phyloP scores from a whole-genome alignment of 768 basidiomycete species.

The Kwoniella mangroviensis region DNA sequence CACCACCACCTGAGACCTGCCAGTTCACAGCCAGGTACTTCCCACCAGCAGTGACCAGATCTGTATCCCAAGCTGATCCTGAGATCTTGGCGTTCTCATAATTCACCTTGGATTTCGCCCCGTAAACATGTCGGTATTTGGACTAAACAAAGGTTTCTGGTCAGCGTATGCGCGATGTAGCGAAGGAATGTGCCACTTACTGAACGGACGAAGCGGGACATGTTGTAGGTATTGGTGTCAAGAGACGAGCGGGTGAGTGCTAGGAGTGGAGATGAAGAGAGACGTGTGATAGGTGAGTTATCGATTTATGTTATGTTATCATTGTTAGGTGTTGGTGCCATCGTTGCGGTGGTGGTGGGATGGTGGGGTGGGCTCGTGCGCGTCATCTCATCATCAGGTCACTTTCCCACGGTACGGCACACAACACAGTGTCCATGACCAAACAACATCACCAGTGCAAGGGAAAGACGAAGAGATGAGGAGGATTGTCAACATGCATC shows the following conservation, averaged over 20 bases:
- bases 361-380: background rate
- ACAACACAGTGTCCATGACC: background rate
- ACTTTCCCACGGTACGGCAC: conserved; percentile 5
- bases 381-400: background rate
- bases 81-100: conserved; percentile 68
- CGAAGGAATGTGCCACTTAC: conserved; percentile 24
- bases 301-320: background rate
- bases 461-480: no score
- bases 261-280: background rate
- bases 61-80: conserved; percentile 94
- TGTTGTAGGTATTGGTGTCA: conserved; percentile 48
- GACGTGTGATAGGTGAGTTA: background rate
- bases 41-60: conserved; percentile 82
- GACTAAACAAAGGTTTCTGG: conserved; percentile 58
- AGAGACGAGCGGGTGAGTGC: background rate
- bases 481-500: no score
- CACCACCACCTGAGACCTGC: conserved; percentile 63
- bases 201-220: conserved; percentile 84
- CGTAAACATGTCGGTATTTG: conserved; percentile 94
- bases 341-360: background rate
- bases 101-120: conserved; percentile 74
- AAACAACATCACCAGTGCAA: no score
- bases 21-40: conserved; percentile 92
- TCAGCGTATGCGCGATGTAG: background rate
- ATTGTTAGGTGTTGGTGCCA: background rate